phyloP scores from a whole-genome alignment of 2,329 filamentous ascomycete genomes.

The Falciphora oryzae region DNA sequence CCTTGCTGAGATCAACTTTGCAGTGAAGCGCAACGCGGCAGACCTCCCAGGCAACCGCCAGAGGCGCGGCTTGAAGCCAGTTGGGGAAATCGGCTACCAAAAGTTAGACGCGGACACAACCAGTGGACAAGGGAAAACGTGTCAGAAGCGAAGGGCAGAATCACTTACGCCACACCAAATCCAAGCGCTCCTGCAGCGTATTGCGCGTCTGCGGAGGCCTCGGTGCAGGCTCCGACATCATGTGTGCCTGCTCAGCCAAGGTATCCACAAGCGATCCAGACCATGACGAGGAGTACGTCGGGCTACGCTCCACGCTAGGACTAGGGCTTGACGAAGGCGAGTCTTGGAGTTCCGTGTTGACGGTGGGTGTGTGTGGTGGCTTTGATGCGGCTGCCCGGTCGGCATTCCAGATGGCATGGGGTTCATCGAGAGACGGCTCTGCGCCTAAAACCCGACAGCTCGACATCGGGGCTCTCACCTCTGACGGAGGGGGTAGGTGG shows the following conservation, averaged over 20 bases:
- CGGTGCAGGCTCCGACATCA: not conserved
- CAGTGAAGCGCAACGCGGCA: conserved; percentile 42
- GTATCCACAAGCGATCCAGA: not conserved
- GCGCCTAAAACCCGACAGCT: not conserved
- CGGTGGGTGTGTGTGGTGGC: too few species aligned
- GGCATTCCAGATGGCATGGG: not conserved
- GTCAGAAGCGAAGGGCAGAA: not conserved
- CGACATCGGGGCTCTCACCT: not conserved
- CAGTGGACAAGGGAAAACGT: not conserved
- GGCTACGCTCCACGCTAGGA: not conserved
- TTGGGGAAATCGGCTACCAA: conserved; percentile 32
- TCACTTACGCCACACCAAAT: conserved; percentile 35
- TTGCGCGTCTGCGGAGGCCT: not conserved
- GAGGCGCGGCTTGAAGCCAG: conserved; percentile 37
- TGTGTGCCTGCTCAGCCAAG: not conserved
- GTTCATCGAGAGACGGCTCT: not conserved
- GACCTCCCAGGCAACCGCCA: conserved; percentile 48
- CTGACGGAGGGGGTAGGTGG: not conserved
- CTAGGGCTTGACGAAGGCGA: not conserved
- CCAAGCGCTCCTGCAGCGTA: conserved; percentile 24
- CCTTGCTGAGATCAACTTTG: conserved; percentile 30
- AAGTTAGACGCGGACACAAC: conserved; percentile 5
- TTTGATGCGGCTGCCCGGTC: not conserved
- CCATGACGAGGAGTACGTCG: not conserved
- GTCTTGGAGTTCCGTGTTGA: not conserved